Conservation (phyloP, 176 grass and related monocot species). For the Cymbopogon citratus region DNA sequence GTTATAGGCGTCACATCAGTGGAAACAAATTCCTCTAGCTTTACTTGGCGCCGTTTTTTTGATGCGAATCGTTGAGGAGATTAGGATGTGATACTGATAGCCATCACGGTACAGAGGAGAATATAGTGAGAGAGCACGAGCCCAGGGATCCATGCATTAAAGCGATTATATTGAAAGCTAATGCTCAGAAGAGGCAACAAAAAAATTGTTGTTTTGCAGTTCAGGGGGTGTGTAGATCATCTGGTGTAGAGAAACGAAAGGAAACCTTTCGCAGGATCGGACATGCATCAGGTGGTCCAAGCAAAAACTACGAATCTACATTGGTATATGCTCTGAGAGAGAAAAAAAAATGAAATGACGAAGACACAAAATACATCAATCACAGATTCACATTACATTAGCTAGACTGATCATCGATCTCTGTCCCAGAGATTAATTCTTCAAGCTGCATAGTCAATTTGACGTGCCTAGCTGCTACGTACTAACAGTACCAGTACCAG, state of each 20-base stretch:
- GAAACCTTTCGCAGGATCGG: neutral
- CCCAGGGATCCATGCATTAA: neutral
- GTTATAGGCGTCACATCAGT: neutral
- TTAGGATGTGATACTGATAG: neutral
- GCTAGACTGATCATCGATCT: neutral
- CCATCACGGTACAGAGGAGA: neutral
- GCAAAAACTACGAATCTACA: neutral
- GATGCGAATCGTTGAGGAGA: neutral
- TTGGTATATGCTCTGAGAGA: neutral
- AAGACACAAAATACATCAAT: neutral
- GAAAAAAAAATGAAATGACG: neutral
- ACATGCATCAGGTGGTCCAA: neutral
- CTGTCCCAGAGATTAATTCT: neutral
- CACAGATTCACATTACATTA: too few relatives aligned
- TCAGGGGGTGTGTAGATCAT: neutral
- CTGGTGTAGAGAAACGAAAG: neutral
- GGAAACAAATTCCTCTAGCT: neutral
- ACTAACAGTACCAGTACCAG: neutral
- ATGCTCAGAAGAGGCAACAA: neutral
- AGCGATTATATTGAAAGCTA: neutral
- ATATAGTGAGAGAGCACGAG: neutral
- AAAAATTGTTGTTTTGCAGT: neutral
- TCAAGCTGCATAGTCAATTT: neutral
- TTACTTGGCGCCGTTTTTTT: neutral
- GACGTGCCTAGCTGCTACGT: neutral